Evolutionary conservation across 495 filamentous ascomycete genomes (phyloP).

Genomic region (Platismatia glauca): DNA sequence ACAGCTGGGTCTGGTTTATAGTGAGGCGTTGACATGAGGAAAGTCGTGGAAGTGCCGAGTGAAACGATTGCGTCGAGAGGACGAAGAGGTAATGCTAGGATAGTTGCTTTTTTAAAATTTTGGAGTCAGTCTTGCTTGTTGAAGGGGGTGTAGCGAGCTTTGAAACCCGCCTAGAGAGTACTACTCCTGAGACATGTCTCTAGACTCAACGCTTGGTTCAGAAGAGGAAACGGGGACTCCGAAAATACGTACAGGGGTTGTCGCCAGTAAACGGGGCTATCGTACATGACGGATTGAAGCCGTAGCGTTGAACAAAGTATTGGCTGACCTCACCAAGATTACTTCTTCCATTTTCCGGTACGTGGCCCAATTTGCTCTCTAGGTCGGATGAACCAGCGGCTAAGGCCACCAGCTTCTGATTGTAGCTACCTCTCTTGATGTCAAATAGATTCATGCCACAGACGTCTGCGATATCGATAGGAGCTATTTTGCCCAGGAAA

Average conservation of each 20-base stretch:
- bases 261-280: conserved; percentile 88
- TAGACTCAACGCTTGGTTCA: too few relatives aligned
- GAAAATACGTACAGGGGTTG: conserved; percentile 51
- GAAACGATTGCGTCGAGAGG: conserved; percentile 88
- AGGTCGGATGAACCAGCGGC: conserved; percentile 67
- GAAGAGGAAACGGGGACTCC: too few relatives aligned
- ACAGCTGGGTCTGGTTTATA: conserved; percentile 82
- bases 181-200: too few relatives aligned
- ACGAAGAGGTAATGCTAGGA: conserved; percentile 77
- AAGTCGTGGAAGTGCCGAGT: conserved; percentile 90
- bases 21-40: conserved; percentile 86
- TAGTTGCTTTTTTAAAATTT: too few relatives aligned
- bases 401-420: conserved; percentile 62
- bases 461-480: conserved; percentile 88
- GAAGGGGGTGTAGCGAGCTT: too few relatives aligned
- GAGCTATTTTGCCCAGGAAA: conserved; percentile 76
- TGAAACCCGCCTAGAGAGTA: too few relatives aligned
- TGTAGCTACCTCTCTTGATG: conserved; percentile 63
- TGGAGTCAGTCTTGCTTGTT: too few relatives aligned
- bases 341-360: conserved; percentile 70
- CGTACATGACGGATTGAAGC: conserved; percentile 64
- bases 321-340: conserved; percentile 61
- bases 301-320: conserved; percentile 72
- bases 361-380: conserved; percentile 68
- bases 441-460: conserved; percentile 98